These are phyloP conservation scores for Globisporangium rhizosaccharum DNA, from an alignment of 352 stramenopile species.

Conservation along the genomic window DNA sequence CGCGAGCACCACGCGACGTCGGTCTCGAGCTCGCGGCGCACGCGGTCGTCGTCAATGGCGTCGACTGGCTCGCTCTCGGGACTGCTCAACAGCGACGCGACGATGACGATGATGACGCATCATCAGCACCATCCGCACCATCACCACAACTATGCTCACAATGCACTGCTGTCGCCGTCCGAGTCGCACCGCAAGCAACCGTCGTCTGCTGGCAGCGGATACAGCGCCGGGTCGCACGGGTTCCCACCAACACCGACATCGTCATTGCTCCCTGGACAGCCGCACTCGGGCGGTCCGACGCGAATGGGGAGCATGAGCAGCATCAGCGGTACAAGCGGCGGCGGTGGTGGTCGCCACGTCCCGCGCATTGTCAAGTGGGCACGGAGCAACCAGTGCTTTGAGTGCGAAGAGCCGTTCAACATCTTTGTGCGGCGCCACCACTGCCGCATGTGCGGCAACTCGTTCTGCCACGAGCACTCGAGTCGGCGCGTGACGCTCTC, in stretches of 20 bases:
- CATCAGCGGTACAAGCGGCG: conserved; percentile 2
- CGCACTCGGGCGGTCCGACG: conserved; percentile 6
- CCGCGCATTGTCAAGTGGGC: conserved; percentile 80
- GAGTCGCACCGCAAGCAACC: conserved; percentile 37
- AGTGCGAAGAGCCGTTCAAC: conserved; percentile 80
- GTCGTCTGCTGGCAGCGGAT: conserved; percentile 28
- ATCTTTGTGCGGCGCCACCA: conserved; percentile 81
- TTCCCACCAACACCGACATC: conserved; percentile 10
- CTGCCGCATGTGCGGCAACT: conserved; percentile 85
- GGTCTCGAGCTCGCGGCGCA: conserved; percentile 56
- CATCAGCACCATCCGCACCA: not conserved
- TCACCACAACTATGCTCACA: not conserved
- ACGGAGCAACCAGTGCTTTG: conserved; percentile 74
- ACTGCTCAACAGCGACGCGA: conserved; percentile 1
- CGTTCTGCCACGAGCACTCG: conserved; percentile 85
- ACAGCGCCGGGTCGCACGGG: conserved; percentile 21
- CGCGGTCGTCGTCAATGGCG: conserved; percentile 55
- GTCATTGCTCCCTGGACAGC: conserved; percentile 3
- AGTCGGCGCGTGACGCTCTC: conserved; percentile 66
- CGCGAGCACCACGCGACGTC: conserved; percentile 56
- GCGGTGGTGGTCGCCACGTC: conserved; percentile 17
- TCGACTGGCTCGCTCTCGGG: conserved; percentile 50
- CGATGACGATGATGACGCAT: conserved; percentile 17
- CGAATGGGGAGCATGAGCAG: conserved; percentile 12
- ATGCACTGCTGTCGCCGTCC: conserved; percentile 28